phyloP scores from a whole-genome alignment of 192 early-diverging fungal genomes.

The Coemansia sp. region DNA sequence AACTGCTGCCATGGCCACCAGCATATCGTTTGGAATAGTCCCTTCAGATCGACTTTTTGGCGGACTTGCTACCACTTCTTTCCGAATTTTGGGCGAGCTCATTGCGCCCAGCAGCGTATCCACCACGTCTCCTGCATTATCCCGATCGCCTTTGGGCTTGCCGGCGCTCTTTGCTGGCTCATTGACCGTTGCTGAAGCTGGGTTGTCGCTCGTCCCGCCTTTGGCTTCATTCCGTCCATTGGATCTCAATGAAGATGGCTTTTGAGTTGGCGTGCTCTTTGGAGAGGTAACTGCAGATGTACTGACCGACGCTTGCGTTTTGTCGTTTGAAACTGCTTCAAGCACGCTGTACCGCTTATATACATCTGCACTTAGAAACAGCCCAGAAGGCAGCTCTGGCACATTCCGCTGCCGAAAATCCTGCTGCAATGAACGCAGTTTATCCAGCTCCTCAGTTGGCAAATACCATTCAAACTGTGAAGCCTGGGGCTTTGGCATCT shows the following conservation, averaged over 20 bases:
- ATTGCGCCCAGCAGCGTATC: conserved; percentile 43
- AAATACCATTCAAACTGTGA: neutral
- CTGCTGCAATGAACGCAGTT: conserved; percentile 13
- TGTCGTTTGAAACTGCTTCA: neutral
- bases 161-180: neutral
- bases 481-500: neutral
- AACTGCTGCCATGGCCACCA: conserved; percentile 45
- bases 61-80: neutral
- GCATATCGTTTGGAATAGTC: conserved; percentile 32
- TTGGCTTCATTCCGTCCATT: neutral
- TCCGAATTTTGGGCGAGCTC: conserved; percentile 20
- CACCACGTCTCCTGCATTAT: conserved; percentile 26
- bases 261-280: conserved; percentile 7
- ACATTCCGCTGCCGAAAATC: conserved; percentile 19
- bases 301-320: neutral
- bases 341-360: conserved; percentile 36
- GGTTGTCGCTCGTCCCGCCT: neutral
- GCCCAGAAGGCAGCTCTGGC: conserved; percentile 11
- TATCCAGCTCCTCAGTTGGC: conserved; percentile 2
- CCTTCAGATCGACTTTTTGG: neutral
- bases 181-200: neutral
- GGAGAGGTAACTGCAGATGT: neutral
- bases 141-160: neutral
- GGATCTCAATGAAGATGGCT: conserved; percentile 34
- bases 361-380: conserved; percentile 32